Base-by-base conservation (phyloP, 2,329 filamentous ascomycete species). In the Madurella mycetomatis region DNA sequence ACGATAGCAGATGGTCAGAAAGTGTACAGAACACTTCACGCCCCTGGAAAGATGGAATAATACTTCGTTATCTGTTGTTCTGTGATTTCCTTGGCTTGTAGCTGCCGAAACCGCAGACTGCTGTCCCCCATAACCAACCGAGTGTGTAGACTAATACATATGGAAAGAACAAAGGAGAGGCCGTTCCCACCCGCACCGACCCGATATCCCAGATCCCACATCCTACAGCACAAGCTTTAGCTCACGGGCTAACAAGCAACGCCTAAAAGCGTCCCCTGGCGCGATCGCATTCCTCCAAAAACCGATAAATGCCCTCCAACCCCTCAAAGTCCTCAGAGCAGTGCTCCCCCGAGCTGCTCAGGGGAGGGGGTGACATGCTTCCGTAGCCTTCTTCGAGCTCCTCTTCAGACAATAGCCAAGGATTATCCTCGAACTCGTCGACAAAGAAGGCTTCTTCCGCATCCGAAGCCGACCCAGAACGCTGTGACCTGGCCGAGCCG, bases 211-310 rank as follows among this genome's bases (percentile, higher is more conserved):
- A 45, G 8, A 40, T 9, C 41, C 3, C 32, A 53, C 41, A 46
- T 41, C 11, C 34, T 9, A 15, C 32, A 48, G 51, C 41, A 34
- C 55, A 44, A 18, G n/a, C 15, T 30, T n/a, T 17, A 25, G 18
- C 42, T 5, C 34, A 37, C 11, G 13, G 8, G 31, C 43, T 25
- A 41, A 37, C 34, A 16, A 2, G 9, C 9, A 7, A 13, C n/a
- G 9, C 9, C 34, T 50, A 54, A 39, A 59, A 59, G 32, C 56
- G 55, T 12, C 43, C 54, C 37, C 53, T 55, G 2, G 59, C 57
- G 25, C 75, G 73, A 56, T 83, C 79, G 60, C 80, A 84, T 62
- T 82, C 81, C 61, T 81, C 80, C 31, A 84, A 55, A 58, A 84
- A 84, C 15, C 75, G 73, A 64, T 83, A 81, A 37, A 84, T 77